These are phyloP conservation scores for Exophiala mesophila DNA, from an alignment of 2,329 filamentous ascomycete species.

Conservation along the genomic window DNA sequence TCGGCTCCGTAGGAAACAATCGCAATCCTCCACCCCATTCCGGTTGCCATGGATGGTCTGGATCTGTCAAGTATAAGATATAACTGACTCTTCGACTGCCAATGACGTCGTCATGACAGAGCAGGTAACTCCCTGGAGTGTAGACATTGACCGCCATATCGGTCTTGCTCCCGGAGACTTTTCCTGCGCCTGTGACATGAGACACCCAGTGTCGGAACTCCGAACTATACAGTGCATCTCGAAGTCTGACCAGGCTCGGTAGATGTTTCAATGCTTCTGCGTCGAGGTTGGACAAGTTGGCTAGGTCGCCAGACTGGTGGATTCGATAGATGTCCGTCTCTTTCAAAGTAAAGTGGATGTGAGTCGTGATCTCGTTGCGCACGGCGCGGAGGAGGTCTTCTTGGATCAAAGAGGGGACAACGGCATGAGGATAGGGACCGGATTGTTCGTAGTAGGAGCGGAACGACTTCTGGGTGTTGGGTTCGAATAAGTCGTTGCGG, in stretches of 20 bases:
- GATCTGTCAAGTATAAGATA: conserved; percentile 91
- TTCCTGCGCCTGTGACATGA: conserved; percentile 76
- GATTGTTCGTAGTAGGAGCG: conserved; percentile 40
- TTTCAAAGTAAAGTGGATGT: conserved; percentile 94
- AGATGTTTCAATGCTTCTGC: conserved; percentile 78
- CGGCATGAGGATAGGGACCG: conserved; percentile 76
- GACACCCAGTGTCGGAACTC: conserved; percentile 86
- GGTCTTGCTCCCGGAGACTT: conserved; percentile 86
- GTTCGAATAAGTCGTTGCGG: conserved; percentile 41
- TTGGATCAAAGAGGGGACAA: conserved; percentile 77
- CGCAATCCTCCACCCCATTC: conserved; percentile 91
- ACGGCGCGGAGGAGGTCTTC: conserved; percentile 78
- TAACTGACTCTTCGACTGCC: conserved; percentile 95
- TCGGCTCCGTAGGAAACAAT: conserved; percentile 68
- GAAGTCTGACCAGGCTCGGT: conserved; percentile 83
- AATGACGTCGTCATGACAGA: conserved; percentile 98
- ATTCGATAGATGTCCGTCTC: conserved; percentile 99
- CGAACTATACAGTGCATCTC: conserved; percentile 88
- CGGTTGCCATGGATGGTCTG: conserved; percentile 81
- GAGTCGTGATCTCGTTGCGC: conserved; percentile 79
- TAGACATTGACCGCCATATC: conserved; percentile 99
- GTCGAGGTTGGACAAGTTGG: conserved; percentile 91
- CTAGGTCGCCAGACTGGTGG: conserved; percentile 94
- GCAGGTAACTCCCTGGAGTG: conserved; percentile 87
- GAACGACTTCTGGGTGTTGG: conserved; percentile 38